Percentiles rank a stretch among this genome's conserved stretches.
phyloP scores from a whole-genome alignment of 371 early-diverging fungal species.

The Circinella umbellata region DNA sequence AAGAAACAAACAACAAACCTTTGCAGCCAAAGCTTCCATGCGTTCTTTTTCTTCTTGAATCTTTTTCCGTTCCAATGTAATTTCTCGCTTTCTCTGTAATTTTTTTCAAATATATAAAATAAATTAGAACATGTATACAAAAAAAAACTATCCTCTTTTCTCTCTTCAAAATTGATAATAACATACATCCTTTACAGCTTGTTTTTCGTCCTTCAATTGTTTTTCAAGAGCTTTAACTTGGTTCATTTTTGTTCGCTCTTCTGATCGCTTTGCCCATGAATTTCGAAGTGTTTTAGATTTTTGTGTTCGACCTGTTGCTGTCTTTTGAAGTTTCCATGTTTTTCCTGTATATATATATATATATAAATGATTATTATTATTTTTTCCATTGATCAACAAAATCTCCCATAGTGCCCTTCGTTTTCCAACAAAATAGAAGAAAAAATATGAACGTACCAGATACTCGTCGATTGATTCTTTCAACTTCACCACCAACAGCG shows the following conservation, averaged over 20 bases:
- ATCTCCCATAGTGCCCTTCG: no score
- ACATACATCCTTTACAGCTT: slow-evolving; percentile 59
- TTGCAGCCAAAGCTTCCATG: slow-evolving; percentile 57
- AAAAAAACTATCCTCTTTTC: neutral
- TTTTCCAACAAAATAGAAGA: no score
- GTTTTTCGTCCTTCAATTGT: slow-evolving; percentile 61
- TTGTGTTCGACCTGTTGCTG: slow-evolving; percentile 58
- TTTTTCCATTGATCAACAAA: neutral
- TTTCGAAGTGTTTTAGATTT: slow-evolving; percentile 57
- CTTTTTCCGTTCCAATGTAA: slow-evolving; percentile 63
- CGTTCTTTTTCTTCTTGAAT: slow-evolving; percentile 68
- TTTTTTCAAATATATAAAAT: no score
- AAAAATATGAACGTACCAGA: slow-evolving; percentile 36
- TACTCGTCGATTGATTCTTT: slow-evolving; percentile 47
- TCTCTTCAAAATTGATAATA: neutral
- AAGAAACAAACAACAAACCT: slow-evolving; percentile 25
- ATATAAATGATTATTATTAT: neutral
- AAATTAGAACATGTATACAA: neutral
- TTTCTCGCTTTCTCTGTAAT: slow-evolving; percentile 59
- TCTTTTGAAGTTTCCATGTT: slow-evolving; percentile 61
- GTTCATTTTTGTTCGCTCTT: slow-evolving; percentile 44
- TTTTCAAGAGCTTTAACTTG: slow-evolving; percentile 51
- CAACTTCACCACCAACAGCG: slow-evolving; percentile 50
- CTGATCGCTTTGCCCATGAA: slow-evolving; percentile 56
- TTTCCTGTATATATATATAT: slow-evolving; percentile 33